Percentiles rank a stretch among this genome's conserved stretches.
Conservation (phyloP, 495 filamentous ascomycete species). For the Xylaria scruposa region DNA sequence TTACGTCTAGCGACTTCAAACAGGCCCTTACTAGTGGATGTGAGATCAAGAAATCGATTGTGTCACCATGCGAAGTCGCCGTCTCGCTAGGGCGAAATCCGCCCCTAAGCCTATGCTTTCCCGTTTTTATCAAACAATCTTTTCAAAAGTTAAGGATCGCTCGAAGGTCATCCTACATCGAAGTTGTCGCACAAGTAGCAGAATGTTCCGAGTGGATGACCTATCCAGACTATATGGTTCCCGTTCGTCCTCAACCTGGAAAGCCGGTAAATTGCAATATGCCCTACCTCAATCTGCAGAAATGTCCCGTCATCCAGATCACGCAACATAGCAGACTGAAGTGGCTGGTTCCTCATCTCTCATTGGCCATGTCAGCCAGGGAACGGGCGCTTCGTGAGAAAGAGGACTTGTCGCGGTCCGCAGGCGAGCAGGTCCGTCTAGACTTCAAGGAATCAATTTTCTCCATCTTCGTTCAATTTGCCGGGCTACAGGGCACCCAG, state of each 20-base stretch:
- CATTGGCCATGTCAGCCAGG: slow-evolving; percentile 37
- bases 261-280: slow-evolving; percentile 31
- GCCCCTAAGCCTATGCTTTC: slow-evolving; percentile 7
- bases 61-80: slow-evolving; percentile 8
- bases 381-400: slow-evolving; percentile 43
- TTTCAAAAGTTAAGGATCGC: not conserved
- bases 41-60: not conserved
- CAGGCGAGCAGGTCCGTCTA: slow-evolving; percentile 35
- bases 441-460: slow-evolving; percentile 57
- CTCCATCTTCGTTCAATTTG: slow-evolving; percentile 42
- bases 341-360: slow-evolving; percentile 13
- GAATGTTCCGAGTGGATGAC: slow-evolving; percentile 1
- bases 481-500: slow-evolving; percentile 12
- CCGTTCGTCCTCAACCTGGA: slow-evolving; percentile 21
- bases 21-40: slow-evolving; percentile 7
- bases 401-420: slow-evolving; percentile 4
- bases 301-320: slow-evolving; percentile 17
- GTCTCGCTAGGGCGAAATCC: not conserved
- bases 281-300: slow-evolving; percentile 24
- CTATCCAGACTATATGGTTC: slow-evolving; percentile 31
- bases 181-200: not conserved
- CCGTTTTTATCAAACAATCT: not conserved
- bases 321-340: not conserved
- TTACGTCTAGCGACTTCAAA: not conserved
- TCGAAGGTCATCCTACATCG: slow-evolving; percentile 6